Base-by-base conservation (phyloP, 2,329 filamentous ascomycete genomes). In the Xylaria polymorpha region DNA sequence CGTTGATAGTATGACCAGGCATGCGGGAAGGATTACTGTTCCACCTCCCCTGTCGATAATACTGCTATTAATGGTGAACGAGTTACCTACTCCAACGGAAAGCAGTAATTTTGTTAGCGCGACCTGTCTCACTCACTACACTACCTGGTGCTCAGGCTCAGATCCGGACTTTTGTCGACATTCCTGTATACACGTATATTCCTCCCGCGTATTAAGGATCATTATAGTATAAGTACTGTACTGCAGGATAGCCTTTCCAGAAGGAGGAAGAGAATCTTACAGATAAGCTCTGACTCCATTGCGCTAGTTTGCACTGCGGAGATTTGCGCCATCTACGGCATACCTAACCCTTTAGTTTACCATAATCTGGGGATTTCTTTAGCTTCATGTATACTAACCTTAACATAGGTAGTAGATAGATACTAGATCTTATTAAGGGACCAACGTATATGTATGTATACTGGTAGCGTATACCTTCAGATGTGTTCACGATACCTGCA, bases 1-100 rank as follows among this genome's bases (percentile, higher is more conserved):
- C 20, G 12, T 48, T 9, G 35, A 44, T 44, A 3, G 14, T 44
- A 15, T 32, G 37, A 68, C 25, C 22, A 18, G 25, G 44, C 20
- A 25, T 50, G 39, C 35, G 4, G 46, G 44, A 43, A 32, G 66
- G 22, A 68, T 68, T 68, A 68, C 66, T 68, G 66, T 68, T 68
- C 58, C 50, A 50, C 6, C 43, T 48, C 56, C 56, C 32, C 29
- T 22, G 29, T 20, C 55, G 18, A 53, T 22, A 43, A 29, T 43
- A 29, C 9, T 4, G n/a, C 20, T 46, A 53, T 56, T 22, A 14
- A 66, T 20, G 14, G 57, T 25, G 9, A 22, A 50, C 20, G n/a
- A 55, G 43, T 43, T 62, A 12, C 25, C 25, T 29, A 29, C 8
- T 20, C 65, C 37, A 67, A 67, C 63, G 37, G 53, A 53, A 53